Evolutionary conservation across 2,329 filamentous ascomycete genomes (phyloP).

Genomic region (Herpotrichia juniperi): DNA sequence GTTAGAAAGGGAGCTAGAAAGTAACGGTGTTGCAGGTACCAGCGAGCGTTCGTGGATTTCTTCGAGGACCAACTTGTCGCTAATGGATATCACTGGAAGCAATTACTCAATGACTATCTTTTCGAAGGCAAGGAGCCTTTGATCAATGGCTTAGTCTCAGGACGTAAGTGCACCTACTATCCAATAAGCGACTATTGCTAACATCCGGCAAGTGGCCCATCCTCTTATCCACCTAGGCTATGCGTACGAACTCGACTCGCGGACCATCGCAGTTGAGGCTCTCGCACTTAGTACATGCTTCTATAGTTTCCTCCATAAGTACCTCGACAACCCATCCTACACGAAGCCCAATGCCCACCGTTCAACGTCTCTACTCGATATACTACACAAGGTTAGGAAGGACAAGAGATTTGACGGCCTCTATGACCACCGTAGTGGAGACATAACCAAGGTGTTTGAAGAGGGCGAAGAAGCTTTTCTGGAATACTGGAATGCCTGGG

Average conservation of each 20-base stretch:
- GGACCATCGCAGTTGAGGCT: constrained; percentile 87
- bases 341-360: constrained; percentile 67
- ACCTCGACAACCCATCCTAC: constrained; percentile 74
- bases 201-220: constrained; percentile 70
- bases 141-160: constrained; percentile 78
- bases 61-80: constrained; percentile 88
- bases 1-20: background rate
- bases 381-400: constrained; percentile 70
- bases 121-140: constrained; percentile 77
- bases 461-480: constrained; percentile 73
- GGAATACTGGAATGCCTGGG: constrained; percentile 92
- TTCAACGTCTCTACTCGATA: constrained; percentile 68
- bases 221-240: constrained; percentile 96
- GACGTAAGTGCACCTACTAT: constrained; percentile 63
- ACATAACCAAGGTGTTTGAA: constrained; percentile 71
- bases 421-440: constrained; percentile 65
- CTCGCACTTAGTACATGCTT: constrained; percentile 70
- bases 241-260: constrained; percentile 84
- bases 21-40: constrained; percentile 62
- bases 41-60: constrained; percentile 91
- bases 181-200: constrained; percentile 9
- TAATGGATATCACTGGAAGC: constrained; percentile 83
- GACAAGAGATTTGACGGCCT: constrained; percentile 75
- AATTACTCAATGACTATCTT: constrained; percentile 76
- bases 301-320: constrained; percentile 63